Base-by-base conservation (phyloP, 2,329 filamentous ascomycete genomes). In the Fusarium sp. region DNA sequence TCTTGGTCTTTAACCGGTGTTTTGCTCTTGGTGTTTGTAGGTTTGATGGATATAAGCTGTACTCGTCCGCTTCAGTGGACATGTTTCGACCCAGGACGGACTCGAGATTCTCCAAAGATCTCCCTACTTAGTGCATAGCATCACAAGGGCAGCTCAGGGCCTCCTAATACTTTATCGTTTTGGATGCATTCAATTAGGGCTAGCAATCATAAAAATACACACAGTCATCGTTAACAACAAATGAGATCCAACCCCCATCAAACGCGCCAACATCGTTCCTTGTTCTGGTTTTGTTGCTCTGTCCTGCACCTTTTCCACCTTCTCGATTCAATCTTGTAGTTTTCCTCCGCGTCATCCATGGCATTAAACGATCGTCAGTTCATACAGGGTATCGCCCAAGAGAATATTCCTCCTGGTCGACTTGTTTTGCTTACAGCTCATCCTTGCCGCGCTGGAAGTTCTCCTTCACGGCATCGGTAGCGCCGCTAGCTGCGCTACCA, bases 381-480 rank as follows among this genome's bases (percentile, higher is more conserved):
- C 72, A 74, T 66, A 67, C 61, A 71, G 70, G 72, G 73, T 73
- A 75, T 75, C 68, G 66, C 74, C 64, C 64, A 65, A 76, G 74
- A 64, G 72, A 72, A 68, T 69, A 67, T 67, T 41, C 66, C 52
- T 65, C 65, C 57, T 46, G n/a, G 50, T 68, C 53, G 20, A 30
- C n/a, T 46, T 34, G 37, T 33, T 33, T 45, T 30, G 26, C 26
- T 57, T 72, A 84, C 66, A 84, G 59, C 71, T 84, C 83, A 56
- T 84, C 83, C 61, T 74, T 79, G 18, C 72, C 71, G 38, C 77
- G 73, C 49, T 78, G 74, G 9, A 75, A 74, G 16, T 74, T 76
- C 30, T 80, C 79, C 74, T 81, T 83, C 50, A 81, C 81, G 6
- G 77, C 80, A n/a, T 82, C 80, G 3, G 80, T 81, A 4, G 80